Percentiles rank a stretch among this genome's conserved stretches.
phyloP scores from a whole-genome alignment of 2,329 filamentous ascomycete species.

The Colletotrichum chlorophyti region DNA sequence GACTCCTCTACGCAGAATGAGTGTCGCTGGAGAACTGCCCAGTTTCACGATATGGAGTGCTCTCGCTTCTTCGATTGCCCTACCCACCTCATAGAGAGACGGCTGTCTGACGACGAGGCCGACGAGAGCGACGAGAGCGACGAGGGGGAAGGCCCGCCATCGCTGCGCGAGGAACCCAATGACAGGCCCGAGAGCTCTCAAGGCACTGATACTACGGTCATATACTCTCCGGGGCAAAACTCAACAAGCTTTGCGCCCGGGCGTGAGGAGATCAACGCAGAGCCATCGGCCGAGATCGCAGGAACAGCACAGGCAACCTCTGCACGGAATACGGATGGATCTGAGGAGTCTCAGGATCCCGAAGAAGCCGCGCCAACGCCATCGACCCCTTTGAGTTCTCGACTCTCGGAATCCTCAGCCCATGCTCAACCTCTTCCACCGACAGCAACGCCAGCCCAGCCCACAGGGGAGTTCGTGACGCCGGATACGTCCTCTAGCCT shows the following conservation, averaged over 20 bases:
- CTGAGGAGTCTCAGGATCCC: constrained; percentile 27
- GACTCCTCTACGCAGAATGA: constrained; percentile 23
- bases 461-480: constrained; percentile 18
- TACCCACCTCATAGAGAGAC: constrained; percentile 50
- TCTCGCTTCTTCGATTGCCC: constrained; percentile 57
- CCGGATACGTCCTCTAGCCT: constrained; percentile 24
- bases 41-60: constrained; percentile 52
- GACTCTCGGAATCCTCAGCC: constrained; percentile 14
- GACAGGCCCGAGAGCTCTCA: neutral
- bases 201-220: neutral
- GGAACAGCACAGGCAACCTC: constrained; percentile 24
- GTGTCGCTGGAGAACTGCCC: constrained; percentile 47
- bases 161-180: constrained; percentile 2
- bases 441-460: constrained; percentile 22
- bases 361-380: constrained; percentile 24
- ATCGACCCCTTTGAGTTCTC: constrained; percentile 21
- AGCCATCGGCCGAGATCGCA: constrained; percentile 2
- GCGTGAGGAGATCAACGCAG: constrained; percentile 19
- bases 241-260: constrained; percentile 28
- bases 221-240: too few species aligned
- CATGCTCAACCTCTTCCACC: constrained; percentile 23
- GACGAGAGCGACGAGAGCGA: constrained; percentile 21
- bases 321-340: constrained; percentile 19
- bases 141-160: constrained; percentile 3
- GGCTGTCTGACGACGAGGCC: constrained; percentile 39